Evolutionary conservation across 2,329 filamentous ascomycete genomes (phyloP), one percentile per base, ranked within the genome.

Genomic region (Neoarthrinium moseri): DNA sequence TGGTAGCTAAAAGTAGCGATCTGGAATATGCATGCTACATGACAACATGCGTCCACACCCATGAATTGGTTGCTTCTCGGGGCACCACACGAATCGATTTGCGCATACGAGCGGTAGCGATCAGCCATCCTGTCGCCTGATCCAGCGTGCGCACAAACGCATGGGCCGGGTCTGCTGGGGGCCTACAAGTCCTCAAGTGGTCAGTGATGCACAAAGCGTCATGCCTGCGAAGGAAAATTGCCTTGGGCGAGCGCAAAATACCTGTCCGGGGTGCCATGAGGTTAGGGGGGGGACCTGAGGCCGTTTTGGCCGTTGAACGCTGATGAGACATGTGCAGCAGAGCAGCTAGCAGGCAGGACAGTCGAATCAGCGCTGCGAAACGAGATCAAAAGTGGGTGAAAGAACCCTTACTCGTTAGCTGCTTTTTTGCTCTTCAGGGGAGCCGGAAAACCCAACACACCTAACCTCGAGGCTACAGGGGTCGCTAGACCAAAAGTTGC

Each of bases 41-140:
- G 8, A n/a, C 26, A 29, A n/a, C 26, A n/a, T 29, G n/a, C 26
- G n/a, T 44, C 30, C 41, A 44, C 30, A 22, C 20, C 30, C 17
- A 36, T 36, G 41, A 26, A 27, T 18, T 21, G 41, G 41, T 36
- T 44, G 21, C 41, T 27, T 44, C 41, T 44, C 32, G 20, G 41
- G 26, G 21, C 26, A 24, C 41, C 30, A 13, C 41, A 18, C 26
- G 12, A 17, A n/a, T n/a, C n/a, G n/a, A n/a, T n/a, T n/a, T n/a
- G n/a, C n/a, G n/a, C n/a, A n/a, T n/a, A n/a, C n/a, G n/a, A n/a
- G n/a, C n/a, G n/a, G n/a, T n/a, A n/a, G n/a, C n/a, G n/a, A n/a
- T n/a, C n/a, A n/a, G n/a, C n/a, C n/a, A n/a, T n/a, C n/a, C n/a
- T n/a, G n/a, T n/a, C n/a, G n/a, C n/a, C n/a, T n/a, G n/a, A n/a